phyloP scores from a whole-genome alignment of 441 rosid species.

The Mallotus japonicus region DNA sequence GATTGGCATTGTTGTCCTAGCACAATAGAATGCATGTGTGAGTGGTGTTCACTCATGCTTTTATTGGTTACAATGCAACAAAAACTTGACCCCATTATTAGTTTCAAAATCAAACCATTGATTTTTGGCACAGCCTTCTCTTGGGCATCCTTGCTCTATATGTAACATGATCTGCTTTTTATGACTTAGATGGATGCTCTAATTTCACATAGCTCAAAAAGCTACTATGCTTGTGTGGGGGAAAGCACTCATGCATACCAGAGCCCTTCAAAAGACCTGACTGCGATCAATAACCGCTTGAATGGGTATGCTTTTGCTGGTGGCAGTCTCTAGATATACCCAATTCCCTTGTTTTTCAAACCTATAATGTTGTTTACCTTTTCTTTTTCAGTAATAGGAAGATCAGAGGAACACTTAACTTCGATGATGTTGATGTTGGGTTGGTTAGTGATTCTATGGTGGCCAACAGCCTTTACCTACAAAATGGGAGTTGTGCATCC shows the following conservation, averaged over 20 bases:
- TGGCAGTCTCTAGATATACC: not conserved
- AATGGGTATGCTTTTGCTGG: constrained; percentile 49
- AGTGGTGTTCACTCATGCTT: too few relatives aligned
- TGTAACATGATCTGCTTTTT: not conserved
- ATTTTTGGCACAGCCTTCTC: not conserved
- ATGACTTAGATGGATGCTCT: constrained; percentile 81
- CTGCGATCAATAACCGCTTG: constrained; percentile 82
- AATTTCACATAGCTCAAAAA: constrained; percentile 77
- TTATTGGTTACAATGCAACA: not conserved
- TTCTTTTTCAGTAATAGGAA: constrained; percentile 42
- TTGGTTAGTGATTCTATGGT: constrained; percentile 90
- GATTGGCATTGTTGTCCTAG: not conserved
- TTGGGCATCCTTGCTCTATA: not conserved
- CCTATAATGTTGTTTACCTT: not conserved
- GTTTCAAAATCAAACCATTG: not conserved
- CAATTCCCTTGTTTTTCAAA: not conserved
- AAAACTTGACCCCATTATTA: not conserved
- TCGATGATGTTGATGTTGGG: constrained; percentile 73
- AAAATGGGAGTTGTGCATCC: constrained; percentile 57
- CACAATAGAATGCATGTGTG: not conserved
- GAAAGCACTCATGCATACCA: constrained; percentile 95
- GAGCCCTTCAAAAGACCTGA: constrained; percentile 96
- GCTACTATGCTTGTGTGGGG: constrained; percentile 96
- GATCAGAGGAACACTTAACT: constrained; percentile 65
- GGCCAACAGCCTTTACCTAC: constrained; percentile 74